These are phyloP conservation scores for Glaciozyma antarctica DNA, from an alignment of 768 basidiomycete genomes.

Conservation along the genomic window DNA sequence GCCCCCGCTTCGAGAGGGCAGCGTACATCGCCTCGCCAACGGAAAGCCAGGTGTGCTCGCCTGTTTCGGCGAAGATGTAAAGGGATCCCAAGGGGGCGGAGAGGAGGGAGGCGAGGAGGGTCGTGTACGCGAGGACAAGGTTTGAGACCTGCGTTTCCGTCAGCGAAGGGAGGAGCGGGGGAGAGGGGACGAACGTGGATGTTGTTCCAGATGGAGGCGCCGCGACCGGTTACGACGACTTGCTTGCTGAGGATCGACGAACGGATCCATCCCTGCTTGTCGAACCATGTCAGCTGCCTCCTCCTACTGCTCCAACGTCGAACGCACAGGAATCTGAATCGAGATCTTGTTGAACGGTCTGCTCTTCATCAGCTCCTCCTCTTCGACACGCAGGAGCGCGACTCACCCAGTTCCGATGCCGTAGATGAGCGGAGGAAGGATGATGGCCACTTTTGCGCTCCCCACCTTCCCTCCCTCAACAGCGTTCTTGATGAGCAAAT, in stretches of 20 bases:
- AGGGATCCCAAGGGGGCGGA: not conserved
- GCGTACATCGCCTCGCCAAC: not conserved
- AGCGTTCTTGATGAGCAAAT: slow-evolving; percentile 23
- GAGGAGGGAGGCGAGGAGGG: not conserved
- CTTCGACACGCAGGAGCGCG: too few relatives aligned
- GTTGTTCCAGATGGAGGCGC: slow-evolving; percentile 13
- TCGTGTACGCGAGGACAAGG: slow-evolving; percentile 3
- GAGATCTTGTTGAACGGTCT: slow-evolving; percentile 20
- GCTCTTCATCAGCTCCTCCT: not conserved
- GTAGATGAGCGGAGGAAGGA: slow-evolving; percentile 19
- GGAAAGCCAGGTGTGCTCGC: not conserved
- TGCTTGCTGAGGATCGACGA: slow-evolving; percentile 3
- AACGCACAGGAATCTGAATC: slow-evolving; percentile 18
- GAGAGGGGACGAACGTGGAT: slow-evolving; percentile 14
- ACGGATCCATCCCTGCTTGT: slow-evolving; percentile 3
- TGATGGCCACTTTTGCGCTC: slow-evolving; percentile 23
- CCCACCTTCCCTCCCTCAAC: slow-evolving; percentile 14
- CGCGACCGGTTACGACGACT: not conserved
- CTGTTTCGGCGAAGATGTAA: slow-evolving; percentile 6
- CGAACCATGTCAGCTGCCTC: not conserved
- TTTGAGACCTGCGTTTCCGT: not conserved
- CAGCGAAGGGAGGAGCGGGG: not conserved
- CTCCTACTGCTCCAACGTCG: not conserved
- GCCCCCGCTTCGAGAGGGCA: not conserved
- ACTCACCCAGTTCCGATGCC: slow-evolving; percentile 22